phyloP scores from a whole-genome alignment of 2,329 filamentous ascomycete species.

The Colletotrichum aenigma region DNA sequence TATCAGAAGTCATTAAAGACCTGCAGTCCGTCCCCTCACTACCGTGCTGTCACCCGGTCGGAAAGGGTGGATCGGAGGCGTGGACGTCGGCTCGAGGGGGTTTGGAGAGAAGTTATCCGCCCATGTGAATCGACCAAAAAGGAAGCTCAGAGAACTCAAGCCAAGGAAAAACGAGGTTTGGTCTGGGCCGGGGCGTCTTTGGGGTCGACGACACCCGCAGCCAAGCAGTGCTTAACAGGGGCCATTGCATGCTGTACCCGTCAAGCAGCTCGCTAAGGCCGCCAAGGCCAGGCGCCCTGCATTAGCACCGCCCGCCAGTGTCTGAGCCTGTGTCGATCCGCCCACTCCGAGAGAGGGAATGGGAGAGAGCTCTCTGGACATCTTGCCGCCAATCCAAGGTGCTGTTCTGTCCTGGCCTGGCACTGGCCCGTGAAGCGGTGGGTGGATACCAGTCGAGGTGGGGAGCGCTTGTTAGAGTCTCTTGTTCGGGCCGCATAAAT shows the following conservation, averaged over 20 bases:
- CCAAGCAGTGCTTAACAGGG: not conserved
- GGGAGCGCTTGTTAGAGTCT: not conserved
- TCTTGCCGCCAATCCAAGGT: not conserved
- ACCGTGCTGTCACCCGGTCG: not conserved
- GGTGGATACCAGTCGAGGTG: not conserved
- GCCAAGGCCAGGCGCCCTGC: slow-evolving; percentile 19
- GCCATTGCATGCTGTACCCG: slow-evolving; percentile 9
- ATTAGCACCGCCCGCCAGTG: slow-evolving; percentile 12
- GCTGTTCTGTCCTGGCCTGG: not conserved
- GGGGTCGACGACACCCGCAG: slow-evolving; percentile 5
- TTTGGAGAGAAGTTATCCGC: not conserved
- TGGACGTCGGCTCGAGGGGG: not conserved
- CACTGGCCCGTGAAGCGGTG: not conserved
- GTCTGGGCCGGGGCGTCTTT: not conserved
- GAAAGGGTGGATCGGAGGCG: not conserved
- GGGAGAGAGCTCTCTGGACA: not conserved
- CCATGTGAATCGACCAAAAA: not conserved
- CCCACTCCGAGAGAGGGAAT: not conserved
- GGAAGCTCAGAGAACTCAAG: not conserved
- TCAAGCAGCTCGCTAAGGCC: slow-evolving; percentile 9
- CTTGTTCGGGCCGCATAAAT: not conserved
- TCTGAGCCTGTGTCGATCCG: slow-evolving; percentile 12
- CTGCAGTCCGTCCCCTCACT: not conserved
- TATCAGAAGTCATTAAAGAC: not conserved
- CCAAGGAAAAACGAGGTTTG: not conserved